Base-by-base conservation (phyloP, 2,329 filamentous ascomycete genomes). In the Peltaster fructicola region DNA sequence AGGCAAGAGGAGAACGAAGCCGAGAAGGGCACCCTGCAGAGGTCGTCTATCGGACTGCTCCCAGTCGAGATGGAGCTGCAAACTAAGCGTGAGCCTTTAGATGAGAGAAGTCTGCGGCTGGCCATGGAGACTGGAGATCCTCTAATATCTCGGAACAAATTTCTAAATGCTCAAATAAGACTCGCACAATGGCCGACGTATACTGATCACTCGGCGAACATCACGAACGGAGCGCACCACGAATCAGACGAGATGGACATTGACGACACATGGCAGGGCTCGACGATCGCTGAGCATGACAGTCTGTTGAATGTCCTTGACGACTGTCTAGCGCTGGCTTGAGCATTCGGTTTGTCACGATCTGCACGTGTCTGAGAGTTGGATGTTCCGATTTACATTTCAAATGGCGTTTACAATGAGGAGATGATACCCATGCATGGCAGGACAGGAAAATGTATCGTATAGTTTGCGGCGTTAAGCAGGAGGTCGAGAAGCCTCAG, bases 41-140 rank as follows among this genome's bases (percentile, higher is more conserved):
- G 79, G 36, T 78, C 82, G 30, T 73, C 76, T 31, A 73, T 67
- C 23, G 82, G 82, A 1, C 52, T 91, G 14, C 54, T 93, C 5
- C 85, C 84, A 0, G 57, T 82, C 17, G 82, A 93, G 50, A 68
- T 77, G 3, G 81, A 77, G 44, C 73, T 75, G 26, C 73, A 76
- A 9, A 68, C 68, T 27, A 69, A 75, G 38, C 63, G 81, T 18
- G 66, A 71, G 5, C 69, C 78, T 1, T 52, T 93, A 1, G 72
- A 72, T 8, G 74, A 85, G 54, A 69, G 73, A 10, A 85, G 93
- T 47, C 51, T 93, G 23, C 65, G 76, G 17, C 56, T 92, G 3
- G 71, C 79, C 1, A 50, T 91, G 9, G 68, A 77, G 30, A 63
- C 92, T 35, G 72, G 75, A 8, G 78, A 88, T 26, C 68, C 33